Evolutionary conservation across 306 rosid species (phyloP).

Genomic region (Pterocarpus santalinus): DNA sequence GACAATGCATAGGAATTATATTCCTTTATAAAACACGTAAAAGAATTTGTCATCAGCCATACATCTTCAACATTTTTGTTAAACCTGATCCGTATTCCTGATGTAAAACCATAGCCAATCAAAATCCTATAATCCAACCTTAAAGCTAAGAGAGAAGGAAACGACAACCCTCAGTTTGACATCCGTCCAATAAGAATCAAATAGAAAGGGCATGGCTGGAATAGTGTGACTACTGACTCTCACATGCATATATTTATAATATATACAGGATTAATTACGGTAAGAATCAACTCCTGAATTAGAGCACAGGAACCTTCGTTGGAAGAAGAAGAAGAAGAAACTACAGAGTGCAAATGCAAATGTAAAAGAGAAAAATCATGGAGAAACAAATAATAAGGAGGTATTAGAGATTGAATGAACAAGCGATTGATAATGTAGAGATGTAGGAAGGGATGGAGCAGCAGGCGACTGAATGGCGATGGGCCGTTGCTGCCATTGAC

Average conservation of each 20-base stretch:
- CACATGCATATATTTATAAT: neutral
- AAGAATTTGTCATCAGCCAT: constrained; percentile 3
- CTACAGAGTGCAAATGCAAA: no score
- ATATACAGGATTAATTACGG: neutral
- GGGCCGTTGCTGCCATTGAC: no score
- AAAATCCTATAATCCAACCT: constrained; percentile 24
- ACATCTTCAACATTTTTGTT: constrained; percentile 28
- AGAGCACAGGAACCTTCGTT: constrained; percentile 14
- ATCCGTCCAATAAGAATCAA: constrained; percentile 13
- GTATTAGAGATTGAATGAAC: no score
- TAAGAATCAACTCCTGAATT: neutral
- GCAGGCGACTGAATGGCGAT: no score
- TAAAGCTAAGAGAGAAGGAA: constrained; percentile 20
- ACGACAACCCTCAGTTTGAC: constrained; percentile 46
- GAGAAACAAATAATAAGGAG: no score
- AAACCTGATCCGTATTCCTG: neutral
- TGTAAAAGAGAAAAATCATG: no score
- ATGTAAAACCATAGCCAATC: neutral
- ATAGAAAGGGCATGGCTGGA: neutral
- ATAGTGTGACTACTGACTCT: constrained; percentile 13
- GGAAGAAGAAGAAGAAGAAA: neutral
- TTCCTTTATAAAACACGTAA: neutral
- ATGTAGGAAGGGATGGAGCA: no score
- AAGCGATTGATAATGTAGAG: no score
- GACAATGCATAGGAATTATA: no score